Evolutionary conservation across 139 green algal genomes (phyloP).

Genomic region (Pseudopediastrum boryanum): DNA sequence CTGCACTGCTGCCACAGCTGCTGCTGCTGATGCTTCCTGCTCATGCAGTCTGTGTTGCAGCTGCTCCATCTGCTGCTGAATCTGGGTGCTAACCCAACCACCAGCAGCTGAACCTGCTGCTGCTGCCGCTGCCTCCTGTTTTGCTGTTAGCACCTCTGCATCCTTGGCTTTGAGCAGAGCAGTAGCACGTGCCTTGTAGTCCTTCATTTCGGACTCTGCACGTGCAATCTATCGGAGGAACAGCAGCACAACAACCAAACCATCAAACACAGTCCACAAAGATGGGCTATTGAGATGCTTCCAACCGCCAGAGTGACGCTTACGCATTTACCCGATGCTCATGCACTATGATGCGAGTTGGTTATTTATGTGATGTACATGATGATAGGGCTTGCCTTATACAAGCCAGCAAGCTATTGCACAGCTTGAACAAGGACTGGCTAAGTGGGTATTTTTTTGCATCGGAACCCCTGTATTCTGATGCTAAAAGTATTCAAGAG

Average conservation of each 20-base stretch:
- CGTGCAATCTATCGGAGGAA: no score
- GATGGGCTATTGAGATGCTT: no score
- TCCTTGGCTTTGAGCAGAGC: constrained; percentile 55
- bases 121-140: constrained; percentile 18
- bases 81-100: neutral
- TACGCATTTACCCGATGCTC: no score
- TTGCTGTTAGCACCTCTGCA: constrained; percentile 41
- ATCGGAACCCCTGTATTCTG: no score
- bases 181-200: constrained; percentile 57
- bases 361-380: no score
- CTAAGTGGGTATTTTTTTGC: no score
- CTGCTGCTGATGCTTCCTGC: constrained; percentile 12
- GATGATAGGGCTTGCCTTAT: no score
- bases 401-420: no score
- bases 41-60: neutral
- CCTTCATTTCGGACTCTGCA: constrained; percentile 54
- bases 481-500: no score
- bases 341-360: no score
- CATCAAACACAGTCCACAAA: neutral
- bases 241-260: neutral
- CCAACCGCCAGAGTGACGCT: no score
- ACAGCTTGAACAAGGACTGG: no score
- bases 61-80: neutral
- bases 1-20: constrained; percentile 12
- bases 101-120: constrained; percentile 17